A percentile compares a stretch with the other conserved stretches of the same genome.
These are phyloP conservation scores for Corymbia citriodora DNA, from an alignment of 441 rosid genomes.

Conservation along the genomic window DNA sequence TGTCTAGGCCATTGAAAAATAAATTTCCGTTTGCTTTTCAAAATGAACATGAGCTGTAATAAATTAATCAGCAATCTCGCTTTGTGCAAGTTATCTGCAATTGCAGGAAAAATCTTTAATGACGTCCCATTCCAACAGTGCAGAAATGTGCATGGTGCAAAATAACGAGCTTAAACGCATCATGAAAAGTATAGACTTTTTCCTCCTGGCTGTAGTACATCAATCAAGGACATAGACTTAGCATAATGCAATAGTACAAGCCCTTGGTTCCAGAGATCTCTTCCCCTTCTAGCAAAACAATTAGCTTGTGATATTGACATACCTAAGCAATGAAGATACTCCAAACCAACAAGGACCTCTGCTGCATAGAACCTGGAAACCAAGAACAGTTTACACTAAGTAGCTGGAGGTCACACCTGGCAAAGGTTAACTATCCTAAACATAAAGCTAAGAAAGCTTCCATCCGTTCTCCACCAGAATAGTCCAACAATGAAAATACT, in stretches of 20 bases:
- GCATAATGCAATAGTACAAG: not conserved
- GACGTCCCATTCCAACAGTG: not conserved
- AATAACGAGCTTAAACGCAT: not conserved
- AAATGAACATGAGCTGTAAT: not conserved
- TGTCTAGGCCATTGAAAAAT: not conserved
- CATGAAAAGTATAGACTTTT: not conserved
- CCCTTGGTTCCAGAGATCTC: not conserved
- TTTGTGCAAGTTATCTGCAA: not conserved
- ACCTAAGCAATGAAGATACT: conserved; percentile 99
- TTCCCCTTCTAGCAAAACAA: not conserved
- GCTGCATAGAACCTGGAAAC: conserved; percentile 88
- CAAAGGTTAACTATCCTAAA: not conserved
- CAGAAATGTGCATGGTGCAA: not conserved
- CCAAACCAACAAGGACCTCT: conserved; percentile 84
- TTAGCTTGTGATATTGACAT: conserved; percentile 2
- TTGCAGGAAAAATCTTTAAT: not conserved
- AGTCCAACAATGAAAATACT: not conserved
- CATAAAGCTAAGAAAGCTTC: not conserved
- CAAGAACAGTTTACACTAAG: not conserved
- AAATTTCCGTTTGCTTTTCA: not conserved
- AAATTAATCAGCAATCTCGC: not conserved
- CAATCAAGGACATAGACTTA: not conserved
- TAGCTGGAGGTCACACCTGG: not conserved
- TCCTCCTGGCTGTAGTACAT: not conserved
- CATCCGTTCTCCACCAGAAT: not conserved